phyloP scores from a whole-genome alignment of 208 protist genomes.

The Acanthamoeba triangularis region DNA sequence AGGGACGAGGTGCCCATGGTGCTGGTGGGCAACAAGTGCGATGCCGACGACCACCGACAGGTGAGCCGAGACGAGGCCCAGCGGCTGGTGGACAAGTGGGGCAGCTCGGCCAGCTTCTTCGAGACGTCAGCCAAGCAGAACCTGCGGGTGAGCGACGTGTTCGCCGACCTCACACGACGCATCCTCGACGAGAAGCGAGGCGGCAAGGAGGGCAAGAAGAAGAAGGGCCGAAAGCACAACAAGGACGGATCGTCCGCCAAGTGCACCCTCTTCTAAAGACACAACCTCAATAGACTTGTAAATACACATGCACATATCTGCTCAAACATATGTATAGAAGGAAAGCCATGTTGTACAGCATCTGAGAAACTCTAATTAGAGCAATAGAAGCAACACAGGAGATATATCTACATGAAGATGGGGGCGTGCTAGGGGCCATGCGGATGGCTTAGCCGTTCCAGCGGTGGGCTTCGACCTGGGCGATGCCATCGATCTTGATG shows the following conservation, averaged over 20 bases:
- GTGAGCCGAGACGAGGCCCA: conserved; percentile 85
- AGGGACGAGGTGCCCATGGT: conserved; percentile 85
- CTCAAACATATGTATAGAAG: no score
- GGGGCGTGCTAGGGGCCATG: no score
- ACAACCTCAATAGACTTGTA: neutral
- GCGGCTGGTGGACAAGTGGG: conserved; percentile 82
- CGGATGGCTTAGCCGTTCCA: neutral
- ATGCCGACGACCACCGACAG: conserved; percentile 85
- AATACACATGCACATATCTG: neutral
- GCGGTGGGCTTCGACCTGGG: neutral
- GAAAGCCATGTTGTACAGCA: no score
- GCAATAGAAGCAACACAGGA: no score
- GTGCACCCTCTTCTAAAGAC: conserved; percentile 15
- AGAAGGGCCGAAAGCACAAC: neutral
- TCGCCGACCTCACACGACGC: conserved; percentile 87
- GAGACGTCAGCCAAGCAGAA: conserved; percentile 90
- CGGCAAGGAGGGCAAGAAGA: neutral
- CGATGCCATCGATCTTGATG: conserved; percentile 16
- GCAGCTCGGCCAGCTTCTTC: conserved; percentile 69
- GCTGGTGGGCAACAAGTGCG: conserved; percentile 91
- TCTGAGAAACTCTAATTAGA: no score
- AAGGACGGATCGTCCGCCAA: neutral
- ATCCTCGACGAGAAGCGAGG: neutral
- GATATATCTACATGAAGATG: no score
- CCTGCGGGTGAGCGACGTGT: conserved; percentile 91